Conservation (phyloP, 2,329 filamentous ascomycete genomes). For the Nigrospora osmanthi region DNA sequence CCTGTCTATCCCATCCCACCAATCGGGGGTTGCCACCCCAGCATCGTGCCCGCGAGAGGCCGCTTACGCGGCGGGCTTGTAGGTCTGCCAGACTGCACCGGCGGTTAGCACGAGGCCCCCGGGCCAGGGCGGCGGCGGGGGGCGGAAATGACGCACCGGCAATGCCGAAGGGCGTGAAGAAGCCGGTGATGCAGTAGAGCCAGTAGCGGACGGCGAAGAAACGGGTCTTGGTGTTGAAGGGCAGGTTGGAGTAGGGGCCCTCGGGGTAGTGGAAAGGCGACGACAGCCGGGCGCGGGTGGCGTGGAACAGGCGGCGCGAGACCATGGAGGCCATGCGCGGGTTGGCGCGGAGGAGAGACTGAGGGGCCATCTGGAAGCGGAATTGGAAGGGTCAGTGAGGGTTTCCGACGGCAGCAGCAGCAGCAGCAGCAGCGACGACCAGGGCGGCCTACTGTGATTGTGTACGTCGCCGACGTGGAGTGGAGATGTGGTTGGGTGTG, state of each 20-base stretch:
- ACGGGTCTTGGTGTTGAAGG: constrained; percentile 91
- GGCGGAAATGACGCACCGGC: constrained; percentile 39
- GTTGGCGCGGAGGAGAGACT: constrained; percentile 51
- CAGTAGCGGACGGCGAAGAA: constrained; percentile 81
- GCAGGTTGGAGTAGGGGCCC: constrained; percentile 88
- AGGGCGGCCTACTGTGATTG: background rate
- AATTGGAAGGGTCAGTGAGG: constrained; percentile 31
- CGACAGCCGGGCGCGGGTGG: constrained; percentile 74
- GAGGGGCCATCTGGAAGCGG: constrained; percentile 67
- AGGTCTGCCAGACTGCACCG: constrained; percentile 41
- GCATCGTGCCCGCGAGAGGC: background rate
- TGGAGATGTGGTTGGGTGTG: constrained; percentile 3
- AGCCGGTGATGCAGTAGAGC: constrained; percentile 53
- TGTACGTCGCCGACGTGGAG: constrained; percentile 11
- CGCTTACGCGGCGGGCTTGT: constrained; percentile 35
- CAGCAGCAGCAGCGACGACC: background rate
- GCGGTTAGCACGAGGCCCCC: constrained; percentile 9
- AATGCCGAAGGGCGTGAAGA: constrained; percentile 56
- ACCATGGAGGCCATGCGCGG: constrained; percentile 57
- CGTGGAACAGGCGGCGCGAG: constrained; percentile 89
- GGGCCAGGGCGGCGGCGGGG: background rate
- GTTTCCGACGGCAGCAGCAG: background rate
- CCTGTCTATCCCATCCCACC: constrained; percentile 6
- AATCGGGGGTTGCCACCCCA: background rate
- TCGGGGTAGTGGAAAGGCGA: constrained; percentile 98